Conservation (phyloP, 139 green algal genomes). For the Volvox africanus region DNA sequence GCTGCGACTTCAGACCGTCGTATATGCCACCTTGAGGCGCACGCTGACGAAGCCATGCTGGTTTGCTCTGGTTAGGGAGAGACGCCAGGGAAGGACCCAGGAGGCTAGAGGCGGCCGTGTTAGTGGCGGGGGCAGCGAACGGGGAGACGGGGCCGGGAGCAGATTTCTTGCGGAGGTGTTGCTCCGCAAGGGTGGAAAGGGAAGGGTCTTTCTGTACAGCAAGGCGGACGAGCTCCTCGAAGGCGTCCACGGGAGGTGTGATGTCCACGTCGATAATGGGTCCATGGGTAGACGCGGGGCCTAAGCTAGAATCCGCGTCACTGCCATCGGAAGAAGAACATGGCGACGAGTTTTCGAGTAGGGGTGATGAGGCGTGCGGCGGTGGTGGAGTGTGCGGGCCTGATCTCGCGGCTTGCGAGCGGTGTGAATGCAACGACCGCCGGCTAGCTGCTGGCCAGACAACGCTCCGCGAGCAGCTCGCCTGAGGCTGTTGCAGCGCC, state of each 20-base stretch:
- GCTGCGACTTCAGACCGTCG: constrained; percentile 80
- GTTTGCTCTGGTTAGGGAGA: constrained; percentile 83
- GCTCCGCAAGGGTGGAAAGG: constrained; percentile 69
- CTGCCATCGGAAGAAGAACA: background rate
- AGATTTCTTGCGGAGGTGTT: constrained; percentile 59
- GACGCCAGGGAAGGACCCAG: constrained; percentile 59
- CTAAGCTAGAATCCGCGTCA: no score
- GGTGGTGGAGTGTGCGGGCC: background rate
- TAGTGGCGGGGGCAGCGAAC: background rate
- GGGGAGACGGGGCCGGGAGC: background rate
- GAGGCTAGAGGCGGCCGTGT: constrained; percentile 42
- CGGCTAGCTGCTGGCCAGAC: background rate
- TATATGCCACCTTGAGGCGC: constrained; percentile 93
- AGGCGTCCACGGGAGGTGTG: constrained; percentile 73
- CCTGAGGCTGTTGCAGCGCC: constrained; percentile 15
- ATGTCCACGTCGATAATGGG: constrained; percentile 11
- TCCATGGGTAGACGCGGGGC: no score
- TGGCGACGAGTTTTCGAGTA: background rate
- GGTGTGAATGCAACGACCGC: background rate
- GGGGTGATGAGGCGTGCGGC: background rate
- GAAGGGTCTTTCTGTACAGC: constrained; percentile 84
- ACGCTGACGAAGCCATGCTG: constrained; percentile 93
- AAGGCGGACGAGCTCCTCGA: constrained; percentile 87
- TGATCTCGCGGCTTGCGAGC: background rate
- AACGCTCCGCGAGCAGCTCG: constrained; percentile 36